These are phyloP conservation scores for Syzygium aqueum DNA, from an alignment of 345 rosid species.

Conservation along the genomic window DNA sequence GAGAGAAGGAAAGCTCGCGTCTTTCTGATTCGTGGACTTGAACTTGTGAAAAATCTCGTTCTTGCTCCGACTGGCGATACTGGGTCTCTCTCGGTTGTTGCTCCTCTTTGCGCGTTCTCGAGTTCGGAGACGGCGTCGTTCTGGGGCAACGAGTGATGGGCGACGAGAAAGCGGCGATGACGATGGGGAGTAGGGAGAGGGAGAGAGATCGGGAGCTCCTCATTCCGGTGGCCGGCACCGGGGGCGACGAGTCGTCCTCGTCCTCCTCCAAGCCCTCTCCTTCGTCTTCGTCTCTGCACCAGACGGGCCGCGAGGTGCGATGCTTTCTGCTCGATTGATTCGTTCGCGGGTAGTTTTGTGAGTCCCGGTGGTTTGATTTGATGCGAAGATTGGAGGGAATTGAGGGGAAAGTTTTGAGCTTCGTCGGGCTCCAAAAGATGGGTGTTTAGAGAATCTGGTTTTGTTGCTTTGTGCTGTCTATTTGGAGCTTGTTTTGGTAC, in stretches of 20 bases:
- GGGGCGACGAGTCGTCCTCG: constrained; percentile 14
- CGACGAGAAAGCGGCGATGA: constrained; percentile 67
- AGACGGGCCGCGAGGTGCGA: constrained; percentile 78
- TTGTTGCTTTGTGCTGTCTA: neutral
- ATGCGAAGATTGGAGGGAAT: neutral
- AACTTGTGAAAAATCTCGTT: neutral
- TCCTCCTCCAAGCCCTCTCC: constrained; percentile 54
- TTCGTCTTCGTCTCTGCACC: constrained; percentile 59
- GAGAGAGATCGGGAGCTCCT: constrained; percentile 90
- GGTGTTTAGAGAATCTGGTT: neutral
- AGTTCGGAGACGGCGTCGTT: neutral
- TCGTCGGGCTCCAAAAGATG: neutral
- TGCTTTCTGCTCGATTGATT: neutral
- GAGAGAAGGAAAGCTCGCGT: neutral
- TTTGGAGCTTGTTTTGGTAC: neutral
- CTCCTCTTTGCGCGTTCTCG: neutral
- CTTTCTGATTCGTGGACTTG: neutral
- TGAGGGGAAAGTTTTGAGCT: neutral
- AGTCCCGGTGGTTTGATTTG: neutral
- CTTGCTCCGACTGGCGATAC: neutral
- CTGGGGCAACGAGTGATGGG: constrained; percentile 32
- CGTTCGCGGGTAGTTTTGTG: neutral
- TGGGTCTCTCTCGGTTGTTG: neutral
- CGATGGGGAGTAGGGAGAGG: constrained; percentile 26
- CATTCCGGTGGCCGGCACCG: constrained; percentile 65